Conservation (phyloP, 208 protist genomes). For the Acanthamoeba castellanii region DNA sequence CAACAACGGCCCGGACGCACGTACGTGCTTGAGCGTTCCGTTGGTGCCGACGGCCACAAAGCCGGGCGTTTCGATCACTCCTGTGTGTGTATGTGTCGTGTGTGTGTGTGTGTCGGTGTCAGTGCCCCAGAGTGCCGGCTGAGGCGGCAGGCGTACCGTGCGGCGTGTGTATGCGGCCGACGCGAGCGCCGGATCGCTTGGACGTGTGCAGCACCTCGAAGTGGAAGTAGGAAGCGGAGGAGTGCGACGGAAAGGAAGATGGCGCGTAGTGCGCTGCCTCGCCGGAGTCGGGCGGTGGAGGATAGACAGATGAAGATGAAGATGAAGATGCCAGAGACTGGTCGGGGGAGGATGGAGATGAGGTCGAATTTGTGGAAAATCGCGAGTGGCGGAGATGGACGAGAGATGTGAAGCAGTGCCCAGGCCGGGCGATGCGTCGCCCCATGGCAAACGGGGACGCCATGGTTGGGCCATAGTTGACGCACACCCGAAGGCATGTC, state of each 20-base stretch:
- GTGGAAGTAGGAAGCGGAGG: slow-evolving; percentile 75
- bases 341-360: not conserved
- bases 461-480: no score
- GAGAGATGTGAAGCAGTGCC: no score
- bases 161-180: slow-evolving; percentile 80
- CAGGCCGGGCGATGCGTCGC: no score
- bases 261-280: slow-evolving; percentile 12
- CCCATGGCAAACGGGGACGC: no score
- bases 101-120: no score
- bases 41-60: slow-evolving; percentile 84
- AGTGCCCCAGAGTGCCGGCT: not conserved
- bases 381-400: no score
- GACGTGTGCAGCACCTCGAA: slow-evolving; percentile 82
- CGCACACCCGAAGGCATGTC: no score
- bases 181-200: slow-evolving; percentile 76
- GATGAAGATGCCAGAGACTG: not conserved
- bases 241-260: slow-evolving; percentile 31
- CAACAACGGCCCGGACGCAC: no score
- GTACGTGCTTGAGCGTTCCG: slow-evolving; percentile 78
- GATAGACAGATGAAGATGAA: not conserved
- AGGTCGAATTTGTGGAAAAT: not conserved
- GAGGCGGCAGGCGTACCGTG: slow-evolving; percentile 53
- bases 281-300: slow-evolving; percentile 20
- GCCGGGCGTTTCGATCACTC: slow-evolving; percentile 78
- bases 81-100: no score